Percentiles rank a stretch among this genome's conserved stretches.
Conservation (phyloP, 768 basidiomycete species). For the Pleurotus djamor region DNA sequence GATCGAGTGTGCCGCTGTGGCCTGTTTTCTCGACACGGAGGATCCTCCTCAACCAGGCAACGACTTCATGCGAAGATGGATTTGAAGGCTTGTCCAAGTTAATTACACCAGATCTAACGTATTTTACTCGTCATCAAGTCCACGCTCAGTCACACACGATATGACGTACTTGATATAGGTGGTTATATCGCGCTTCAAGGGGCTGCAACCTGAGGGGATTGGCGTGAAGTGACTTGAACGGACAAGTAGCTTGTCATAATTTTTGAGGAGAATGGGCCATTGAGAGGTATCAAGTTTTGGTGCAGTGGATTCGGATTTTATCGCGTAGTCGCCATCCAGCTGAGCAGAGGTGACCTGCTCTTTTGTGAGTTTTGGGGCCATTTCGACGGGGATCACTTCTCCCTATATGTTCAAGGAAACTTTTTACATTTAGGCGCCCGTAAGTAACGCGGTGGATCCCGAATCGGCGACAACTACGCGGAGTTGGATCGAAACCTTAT, state of each 20-base stretch:
- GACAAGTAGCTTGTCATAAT: constrained; percentile 95
- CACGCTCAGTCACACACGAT: background rate
- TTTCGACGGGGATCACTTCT: constrained; percentile 13
- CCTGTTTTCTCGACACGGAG: constrained; percentile 97
- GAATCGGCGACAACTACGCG: background rate
- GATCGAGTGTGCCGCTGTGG: constrained; percentile 97
- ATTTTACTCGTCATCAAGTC: background rate
- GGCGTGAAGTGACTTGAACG: constrained; percentile 98
- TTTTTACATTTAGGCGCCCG: background rate
- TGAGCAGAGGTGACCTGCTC: constrained; percentile 76
- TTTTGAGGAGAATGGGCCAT: constrained; percentile 98
- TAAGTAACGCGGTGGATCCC: background rate
- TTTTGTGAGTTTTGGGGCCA: constrained; percentile 52
- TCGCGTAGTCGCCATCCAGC: constrained; percentile 71
- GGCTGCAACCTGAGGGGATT: constrained; percentile 91
- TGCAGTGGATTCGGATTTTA: constrained; percentile 73
- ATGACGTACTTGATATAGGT: constrained; percentile 81
- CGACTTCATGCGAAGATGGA: constrained; percentile 98
- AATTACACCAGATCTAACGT: constrained; percentile 90
- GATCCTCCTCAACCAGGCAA: constrained; percentile 98
- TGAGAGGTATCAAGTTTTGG: constrained; percentile 91
- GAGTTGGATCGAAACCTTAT: constrained; percentile 22
- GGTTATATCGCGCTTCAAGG: constrained; percentile 90
- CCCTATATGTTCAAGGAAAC: background rate
- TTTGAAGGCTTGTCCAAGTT: constrained; percentile 99